A percentile compares a stretch with the other conserved stretches of the same genome.
These are phyloP conservation scores for Dioscorea dumetorum DNA, from an alignment of 106 monocot species.

Conservation along the genomic window DNA sequence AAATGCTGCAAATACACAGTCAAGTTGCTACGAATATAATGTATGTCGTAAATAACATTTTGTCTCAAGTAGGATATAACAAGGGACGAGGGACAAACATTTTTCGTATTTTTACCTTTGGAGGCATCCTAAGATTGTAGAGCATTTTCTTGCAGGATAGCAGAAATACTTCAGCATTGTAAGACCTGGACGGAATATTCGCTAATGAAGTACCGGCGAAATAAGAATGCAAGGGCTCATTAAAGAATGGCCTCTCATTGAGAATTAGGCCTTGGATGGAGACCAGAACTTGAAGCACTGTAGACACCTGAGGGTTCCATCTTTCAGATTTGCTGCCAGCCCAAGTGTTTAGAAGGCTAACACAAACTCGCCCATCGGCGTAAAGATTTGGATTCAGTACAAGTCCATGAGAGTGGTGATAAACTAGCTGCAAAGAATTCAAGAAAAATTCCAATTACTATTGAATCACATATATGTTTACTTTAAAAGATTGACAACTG, in stretches of 20 bases:
- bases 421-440: conserved; percentile 23
- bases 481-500: no score
- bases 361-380: conserved; percentile 36
- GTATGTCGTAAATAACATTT: no score
- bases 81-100: no score
- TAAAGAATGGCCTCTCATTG: conserved; percentile 55
- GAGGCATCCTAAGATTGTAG: no score
- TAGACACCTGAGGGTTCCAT: conserved; percentile 38
- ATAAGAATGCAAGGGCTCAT: conserved; percentile 22
- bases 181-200: conserved; percentile 9
- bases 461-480: no score
- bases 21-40: no score
- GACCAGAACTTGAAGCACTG: conserved; percentile 53
- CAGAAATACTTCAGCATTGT: conserved; percentile 27
- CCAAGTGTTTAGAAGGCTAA: conserved; percentile 56
- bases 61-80: no score
- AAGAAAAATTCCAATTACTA: no score
- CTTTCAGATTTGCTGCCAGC: conserved; percentile 29
- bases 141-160: conserved; percentile 5
- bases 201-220: conserved; percentile 13
- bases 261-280: conserved; percentile 58
- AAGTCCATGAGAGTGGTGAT: conserved; percentile 46
- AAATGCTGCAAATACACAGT: no score
- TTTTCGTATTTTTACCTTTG: no score
- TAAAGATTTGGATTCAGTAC: conserved; percentile 53